Evolutionary conservation across 371 early-diverging fungal species (phyloP), one percentile per base, ranked within the genome.

Genomic region (Zopfochytrium polystomum): DNA sequence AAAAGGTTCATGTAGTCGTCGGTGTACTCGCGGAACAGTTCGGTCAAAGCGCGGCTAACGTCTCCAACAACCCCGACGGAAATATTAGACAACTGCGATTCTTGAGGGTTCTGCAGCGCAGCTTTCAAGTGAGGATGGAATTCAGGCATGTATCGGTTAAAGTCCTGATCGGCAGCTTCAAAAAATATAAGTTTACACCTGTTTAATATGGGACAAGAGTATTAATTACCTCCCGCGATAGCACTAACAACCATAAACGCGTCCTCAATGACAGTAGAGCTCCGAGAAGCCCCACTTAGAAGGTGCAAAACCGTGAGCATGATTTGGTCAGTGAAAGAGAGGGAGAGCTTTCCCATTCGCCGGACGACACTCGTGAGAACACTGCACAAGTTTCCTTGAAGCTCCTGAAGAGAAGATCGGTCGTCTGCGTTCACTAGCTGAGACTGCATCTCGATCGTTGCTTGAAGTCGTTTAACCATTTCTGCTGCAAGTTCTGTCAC

Each of bases 41-140:
- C 82, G 54, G 65, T 65, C 53, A 95, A 77, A n/a, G 90, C 84
- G 55, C 96, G 90, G 77, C 90, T 89, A 57, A 96, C 84, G 74
- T 98, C 98, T 26, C 96, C 95, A 69, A 96, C 90, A 26, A 95
- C 65, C 20, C 96, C 98, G 20, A 96, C 89, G 9, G 96, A 90
- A 65, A 95, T 92, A 13, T 82, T 78, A 72, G 92, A 91, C 46
- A 95, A 78, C 66, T 77, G 64, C 67, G 90, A 83, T 67, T 95
- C 96, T 63, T 90, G 88, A 63, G 88, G 89, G 78, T 92, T 91
- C 66, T 88, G 86, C 32, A 98, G 77, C 0, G 92, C 95, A 25
- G 58, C 70, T 51, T 84, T 84, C 22, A 98, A 77, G 72, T 85
- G 86, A 22, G 93, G 93, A 2, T 86, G 78, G 73, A 97, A 92